Evolutionary conservation across 2,329 filamentous ascomycete genomes (phyloP), one percentile per base, ranked within the genome.

Genomic region (Pochonia chlamydosporia): DNA sequence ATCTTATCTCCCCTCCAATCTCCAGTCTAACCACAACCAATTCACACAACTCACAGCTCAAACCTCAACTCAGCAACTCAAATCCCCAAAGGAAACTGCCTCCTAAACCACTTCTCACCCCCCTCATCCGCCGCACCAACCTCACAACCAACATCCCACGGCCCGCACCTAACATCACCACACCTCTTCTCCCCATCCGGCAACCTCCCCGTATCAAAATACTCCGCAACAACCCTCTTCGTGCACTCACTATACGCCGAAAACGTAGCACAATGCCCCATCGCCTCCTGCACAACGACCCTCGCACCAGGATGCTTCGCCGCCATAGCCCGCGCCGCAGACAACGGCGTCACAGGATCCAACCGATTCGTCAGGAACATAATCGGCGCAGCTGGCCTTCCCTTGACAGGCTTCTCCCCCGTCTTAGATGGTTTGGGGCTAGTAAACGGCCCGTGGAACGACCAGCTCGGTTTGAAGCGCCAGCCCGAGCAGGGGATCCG

Each of bases 281-380:
- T 42, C 1, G 54, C 49, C 14, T 59, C 48, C 26, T 55, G 54
- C 1, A 59, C 43, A 4, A 60, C 46, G 4, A 62, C 46, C 8
- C 48, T 48, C 0, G 59, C 54, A 7, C 57, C 56, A 1, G 54
- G 54, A 33, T 61, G 54, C 2, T 18, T 14, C 28, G 10, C 41
- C 13, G 54, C 44, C 53, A 55, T 56, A 30, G 23, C 14, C 3
- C 49, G 36, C 8, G 53, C 53, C 4, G 46, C 26, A 5, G 31
- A n/a, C 31, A 70, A 52, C 5, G 73, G 73, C 23, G 73, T 76
- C 10, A 74, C 68, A 11, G 74, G 73, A 47, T 76, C 73, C 6
- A 68, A 61, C 5, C 61, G 51, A 45, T 68, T 70, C 10, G 66
- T 63, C 3, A 75, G 51, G 54, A 73, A 73, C 24, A 76, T 55